phyloP scores from a whole-genome alignment of 192 early-diverging fungal genomes.

The Phycomyces blakesleeanus region DNA sequence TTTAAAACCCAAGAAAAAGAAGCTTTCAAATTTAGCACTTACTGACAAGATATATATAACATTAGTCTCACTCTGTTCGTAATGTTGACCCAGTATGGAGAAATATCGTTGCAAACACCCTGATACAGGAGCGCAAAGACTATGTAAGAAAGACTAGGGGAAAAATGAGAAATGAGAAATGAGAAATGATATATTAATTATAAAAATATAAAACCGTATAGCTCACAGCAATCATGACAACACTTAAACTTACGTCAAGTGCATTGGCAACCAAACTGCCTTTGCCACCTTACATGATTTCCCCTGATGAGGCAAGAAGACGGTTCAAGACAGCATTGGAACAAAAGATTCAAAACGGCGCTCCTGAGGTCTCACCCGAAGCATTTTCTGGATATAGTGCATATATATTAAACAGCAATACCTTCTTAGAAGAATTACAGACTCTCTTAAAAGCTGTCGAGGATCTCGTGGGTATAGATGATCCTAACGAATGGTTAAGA shows the following conservation, averaged over 20 bases:
- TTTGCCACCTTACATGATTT: constrained; percentile 26
- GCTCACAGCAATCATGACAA: constrained; percentile 26
- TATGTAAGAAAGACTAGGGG: background rate
- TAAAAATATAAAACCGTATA: too few species aligned
- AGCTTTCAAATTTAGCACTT: background rate
- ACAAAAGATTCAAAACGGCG: background rate
- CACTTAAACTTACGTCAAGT: constrained; percentile 24
- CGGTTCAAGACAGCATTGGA: constrained; percentile 8
- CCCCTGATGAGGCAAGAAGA: constrained; percentile 12
- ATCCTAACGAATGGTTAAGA: constrained; percentile 18
- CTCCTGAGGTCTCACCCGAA: background rate
- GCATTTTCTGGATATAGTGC: constrained; percentile 17
- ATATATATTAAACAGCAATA: constrained; percentile 16
- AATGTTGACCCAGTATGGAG: constrained; percentile 7
- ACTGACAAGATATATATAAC: too few species aligned
- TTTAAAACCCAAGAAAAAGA: background rate
- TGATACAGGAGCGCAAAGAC: constrained; percentile 3
- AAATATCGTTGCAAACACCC: background rate
- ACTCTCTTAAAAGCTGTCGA: constrained; percentile 11
- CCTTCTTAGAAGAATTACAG: constrained; percentile 22
- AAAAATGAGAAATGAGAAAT: background rate
- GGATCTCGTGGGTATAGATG: constrained; percentile 24
- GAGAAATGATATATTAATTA: background rate
- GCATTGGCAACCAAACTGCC: constrained; percentile 28
- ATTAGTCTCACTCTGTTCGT: background rate